Conservation (phyloP, 2,329 filamentous ascomycete species). For the Aspergillus aculeatus region DNA sequence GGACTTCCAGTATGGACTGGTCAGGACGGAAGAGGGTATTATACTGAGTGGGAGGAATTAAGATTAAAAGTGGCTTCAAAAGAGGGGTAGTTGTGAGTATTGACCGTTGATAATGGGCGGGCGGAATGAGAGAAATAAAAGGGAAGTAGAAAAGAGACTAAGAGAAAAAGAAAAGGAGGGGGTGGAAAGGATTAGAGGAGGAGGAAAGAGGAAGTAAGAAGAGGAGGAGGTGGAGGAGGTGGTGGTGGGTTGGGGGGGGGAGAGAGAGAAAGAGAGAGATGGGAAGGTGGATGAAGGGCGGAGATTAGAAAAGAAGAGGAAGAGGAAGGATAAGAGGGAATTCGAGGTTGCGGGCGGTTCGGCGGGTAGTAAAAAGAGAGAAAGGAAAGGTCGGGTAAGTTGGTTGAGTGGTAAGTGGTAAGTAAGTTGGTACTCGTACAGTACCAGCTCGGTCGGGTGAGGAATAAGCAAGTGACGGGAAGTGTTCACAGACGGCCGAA, state of each 20-base stretch:
- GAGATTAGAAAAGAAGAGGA: neutral
- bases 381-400: neutral
- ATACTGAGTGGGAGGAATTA: conserved; percentile 1
- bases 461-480: neutral
- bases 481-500: neutral
- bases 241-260: conserved; percentile 10
- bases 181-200: conserved; percentile 7
- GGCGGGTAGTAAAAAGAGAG: neutral
- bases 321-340: neutral
- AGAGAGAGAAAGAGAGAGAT: conserved; percentile 5
- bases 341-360: neutral
- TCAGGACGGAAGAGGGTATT: conserved; percentile 4
- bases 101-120: neutral
- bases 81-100: neutral
- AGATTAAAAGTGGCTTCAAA: neutral
- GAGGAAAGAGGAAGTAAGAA: conserved; percentile 13
- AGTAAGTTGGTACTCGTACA: neutral
- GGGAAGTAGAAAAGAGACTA: conserved; percentile 10
- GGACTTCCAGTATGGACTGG: conserved; percentile 1
- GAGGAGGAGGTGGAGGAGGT: conserved; percentile 20
- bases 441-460: neutral
- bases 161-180: conserved; percentile 12
- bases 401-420: neutral
- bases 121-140: neutral
- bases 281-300: conserved; percentile 6